Percentiles rank a stretch among this genome's conserved stretches.
These are phyloP conservation scores for Fraxinus angustifolia DNA, from an alignment of 305 asterid species.

Conservation along the genomic window DNA sequence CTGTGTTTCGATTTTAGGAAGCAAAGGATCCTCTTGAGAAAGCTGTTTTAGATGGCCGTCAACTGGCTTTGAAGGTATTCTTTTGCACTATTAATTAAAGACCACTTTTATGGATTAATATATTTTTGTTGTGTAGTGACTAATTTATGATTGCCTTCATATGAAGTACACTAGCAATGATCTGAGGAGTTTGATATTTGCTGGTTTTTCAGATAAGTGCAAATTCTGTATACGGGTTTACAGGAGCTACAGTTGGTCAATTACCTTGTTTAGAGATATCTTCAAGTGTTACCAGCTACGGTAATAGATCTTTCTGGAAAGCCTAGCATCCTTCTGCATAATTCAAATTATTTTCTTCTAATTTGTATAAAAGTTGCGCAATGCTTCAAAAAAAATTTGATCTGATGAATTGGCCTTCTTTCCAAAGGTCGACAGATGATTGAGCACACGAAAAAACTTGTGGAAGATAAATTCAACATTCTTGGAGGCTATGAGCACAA, in stretches of 20 bases:
- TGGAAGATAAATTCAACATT: conserved; percentile 81
- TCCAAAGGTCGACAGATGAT: conserved; percentile 92
- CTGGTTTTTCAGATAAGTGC: conserved; percentile 78
- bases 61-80: conserved; percentile 89
- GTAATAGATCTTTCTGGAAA: conserved; percentile 38
- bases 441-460: conserved; percentile 92
- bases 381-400: conserved; percentile 26
- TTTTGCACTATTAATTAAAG: conserved; percentile 2
- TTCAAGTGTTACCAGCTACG: conserved; percentile 98
- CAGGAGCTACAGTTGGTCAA: conserved; percentile 97
- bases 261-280: conserved; percentile 97
- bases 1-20: conserved; percentile 51
- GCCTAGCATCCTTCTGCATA: conserved; percentile 7
- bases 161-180: conserved; percentile 5
- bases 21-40: conserved; percentile 90
- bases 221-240: conserved; percentile 95
- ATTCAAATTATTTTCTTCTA: conserved; percentile 7
- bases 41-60: conserved; percentile 98
- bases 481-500: conserved; percentile 82
- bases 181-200: conserved; percentile 28
- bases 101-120: not conserved
- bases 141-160: conserved; percentile 12
- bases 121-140: conserved; percentile 9
- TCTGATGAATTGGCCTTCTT: conserved; percentile 25
- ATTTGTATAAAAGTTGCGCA: not conserved